Evolutionary conservation across 345 rosid genomes (phyloP).

Genomic region (Nephelium lappaceum): DNA sequence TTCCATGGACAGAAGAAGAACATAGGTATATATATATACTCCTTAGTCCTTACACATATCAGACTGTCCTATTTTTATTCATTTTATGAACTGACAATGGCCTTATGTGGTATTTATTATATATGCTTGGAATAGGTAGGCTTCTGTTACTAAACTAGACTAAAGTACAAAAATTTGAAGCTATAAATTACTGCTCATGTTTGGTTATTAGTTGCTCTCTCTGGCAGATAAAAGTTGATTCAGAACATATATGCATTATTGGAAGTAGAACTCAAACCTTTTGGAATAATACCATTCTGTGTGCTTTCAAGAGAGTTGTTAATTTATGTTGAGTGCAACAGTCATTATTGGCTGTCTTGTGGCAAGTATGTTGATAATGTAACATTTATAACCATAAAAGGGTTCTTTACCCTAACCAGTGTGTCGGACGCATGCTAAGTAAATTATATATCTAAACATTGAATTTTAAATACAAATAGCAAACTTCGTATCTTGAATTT

Average conservation of each 20-base stretch:
- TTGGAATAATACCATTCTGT: no score
- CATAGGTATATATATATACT: slow-evolving; percentile 55
- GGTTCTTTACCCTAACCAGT: no score
- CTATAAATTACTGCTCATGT: not conserved
- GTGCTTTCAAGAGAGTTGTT: not conserved
- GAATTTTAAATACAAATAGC: no score
- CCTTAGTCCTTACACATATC: not conserved
- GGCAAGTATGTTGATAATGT: no score
- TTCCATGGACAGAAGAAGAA: slow-evolving; percentile 98
- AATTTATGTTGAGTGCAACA: no score
- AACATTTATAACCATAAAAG: no score
- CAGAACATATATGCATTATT: not conserved
- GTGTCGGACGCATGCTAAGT: no score
- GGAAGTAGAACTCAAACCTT: not conserved
- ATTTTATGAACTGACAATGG: not conserved
- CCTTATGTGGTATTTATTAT: no score
- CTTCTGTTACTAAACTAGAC: not conserved
- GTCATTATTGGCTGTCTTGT: not conserved
- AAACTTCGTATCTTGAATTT: no score
- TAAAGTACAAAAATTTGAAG: not conserved
- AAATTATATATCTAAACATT: no score
- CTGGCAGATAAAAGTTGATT: not conserved
- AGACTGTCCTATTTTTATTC: not conserved
- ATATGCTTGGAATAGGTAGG: not conserved
- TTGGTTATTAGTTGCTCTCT: not conserved